phyloP scores from a whole-genome alignment of 352 stramenopile species.

The Elongisporangium anandrum region DNA sequence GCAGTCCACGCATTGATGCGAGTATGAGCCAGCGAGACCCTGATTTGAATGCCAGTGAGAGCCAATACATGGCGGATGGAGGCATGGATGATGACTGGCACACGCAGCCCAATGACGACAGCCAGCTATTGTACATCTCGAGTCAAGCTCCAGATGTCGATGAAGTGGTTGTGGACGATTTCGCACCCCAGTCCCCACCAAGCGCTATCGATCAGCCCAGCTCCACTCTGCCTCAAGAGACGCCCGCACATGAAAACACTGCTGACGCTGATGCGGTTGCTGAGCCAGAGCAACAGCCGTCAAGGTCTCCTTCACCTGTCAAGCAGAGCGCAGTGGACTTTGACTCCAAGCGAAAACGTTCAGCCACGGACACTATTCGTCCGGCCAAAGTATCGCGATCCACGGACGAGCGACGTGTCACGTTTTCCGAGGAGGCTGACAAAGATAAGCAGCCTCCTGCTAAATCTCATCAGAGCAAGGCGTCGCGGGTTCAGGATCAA shows the following conservation, averaged over 20 bases:
- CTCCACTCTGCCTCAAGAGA: neutral
- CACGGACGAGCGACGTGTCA: neutral
- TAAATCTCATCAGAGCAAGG: neutral
- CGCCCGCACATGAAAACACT: neutral
- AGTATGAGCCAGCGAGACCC: neutral
- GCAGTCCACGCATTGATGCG: neutral
- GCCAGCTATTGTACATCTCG: neutral
- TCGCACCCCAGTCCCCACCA: neutral
- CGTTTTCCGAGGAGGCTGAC: too few relatives aligned
- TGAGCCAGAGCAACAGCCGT: neutral
- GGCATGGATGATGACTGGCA: constrained; percentile 4
- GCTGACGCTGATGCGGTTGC: neutral
- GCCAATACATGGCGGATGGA: neutral
- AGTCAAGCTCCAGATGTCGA: neutral
- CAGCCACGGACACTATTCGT: neutral
- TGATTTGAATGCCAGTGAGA: neutral
- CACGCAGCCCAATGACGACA: constrained; percentile 9
- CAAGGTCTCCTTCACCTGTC: neutral
- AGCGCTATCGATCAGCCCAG: neutral
- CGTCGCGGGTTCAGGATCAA: neutral
- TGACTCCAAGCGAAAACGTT: neutral
- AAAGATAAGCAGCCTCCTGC: neutral
- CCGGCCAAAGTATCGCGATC: neutral
- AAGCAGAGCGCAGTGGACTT: too few relatives aligned
- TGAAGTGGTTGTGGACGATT: neutral